Evolutionary conservation across 441 rosid species (phyloP), one percentile per base, ranked within the genome.

Genomic region (Gossypium armourianum): DNA sequence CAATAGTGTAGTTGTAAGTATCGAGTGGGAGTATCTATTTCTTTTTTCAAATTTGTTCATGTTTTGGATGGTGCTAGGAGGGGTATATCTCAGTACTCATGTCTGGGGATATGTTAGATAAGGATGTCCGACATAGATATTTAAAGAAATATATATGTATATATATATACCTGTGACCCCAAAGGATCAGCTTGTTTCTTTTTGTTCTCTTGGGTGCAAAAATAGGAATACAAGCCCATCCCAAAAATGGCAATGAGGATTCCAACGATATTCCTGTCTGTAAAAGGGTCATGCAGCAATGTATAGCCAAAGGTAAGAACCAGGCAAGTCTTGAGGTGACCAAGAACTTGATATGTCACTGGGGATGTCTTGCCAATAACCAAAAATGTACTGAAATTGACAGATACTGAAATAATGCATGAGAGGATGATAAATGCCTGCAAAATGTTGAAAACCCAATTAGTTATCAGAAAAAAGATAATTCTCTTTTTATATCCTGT

Each of bases 291-390:
- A 61, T 87, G 97, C 63, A 94, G 76, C 9, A 94, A 71, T 0
- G 97, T 92, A 72, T 94, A 91, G 20, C 99, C 99, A 72, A 94
- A 88, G 7, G 77, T 88, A 26, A 94, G 92, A 32, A 94, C 92
- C 68, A 94, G 87, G 73, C 99, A 94, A 0, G 99, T 94, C 73
- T 94, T 94, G 69, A 94, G 89, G 77, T 94, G 99, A 4, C 99
- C 99, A 6, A 94, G 90, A 68, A 94, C 99, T 84, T 94, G 99
- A 76, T 94, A 94, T 12, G 99, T 92, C 17, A 94, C 97, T 0
- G 99, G 99, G 2, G 99, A 94, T 60, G 99, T 94, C 83, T 94
- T 94, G 19, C 99, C 99, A 23, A 94, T 89, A 10, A 94, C 99
- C 83, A 94, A 73, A 74, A 94, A 94, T 0, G 99, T 94, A 76